These are phyloP conservation scores for Parascedosporium putredinis DNA, from an alignment of 2,329 filamentous ascomycete species.

Conservation along the genomic window DNA sequence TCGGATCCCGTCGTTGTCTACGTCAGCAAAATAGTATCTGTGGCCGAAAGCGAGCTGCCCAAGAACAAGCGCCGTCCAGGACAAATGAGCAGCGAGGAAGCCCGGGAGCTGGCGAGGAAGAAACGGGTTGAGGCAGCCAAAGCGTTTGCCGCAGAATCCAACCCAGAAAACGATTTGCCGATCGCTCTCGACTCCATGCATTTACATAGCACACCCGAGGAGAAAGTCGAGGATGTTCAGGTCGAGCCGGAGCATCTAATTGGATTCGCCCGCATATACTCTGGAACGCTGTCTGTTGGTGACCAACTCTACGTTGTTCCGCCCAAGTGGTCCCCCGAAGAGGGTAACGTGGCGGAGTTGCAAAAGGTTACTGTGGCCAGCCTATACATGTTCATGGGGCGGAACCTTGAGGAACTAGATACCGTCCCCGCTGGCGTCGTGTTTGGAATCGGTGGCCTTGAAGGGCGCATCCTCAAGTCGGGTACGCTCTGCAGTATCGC, in stretches of 20 bases:
- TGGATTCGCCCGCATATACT: slow-evolving; percentile 89
- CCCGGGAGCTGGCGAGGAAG: slow-evolving; percentile 72
- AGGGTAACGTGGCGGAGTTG: slow-evolving; percentile 63
- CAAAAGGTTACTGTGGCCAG: slow-evolving; percentile 76
- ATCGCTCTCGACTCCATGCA: slow-evolving; percentile 9
- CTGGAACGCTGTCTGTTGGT: slow-evolving; percentile 78
- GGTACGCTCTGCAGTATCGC: slow-evolving; percentile 85
- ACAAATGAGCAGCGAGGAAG: slow-evolving; percentile 78
- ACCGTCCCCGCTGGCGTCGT: slow-evolving; percentile 89
- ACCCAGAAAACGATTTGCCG: slow-evolving; percentile 17
- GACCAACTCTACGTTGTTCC: slow-evolving; percentile 85
- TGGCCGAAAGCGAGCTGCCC: slow-evolving; percentile 84
- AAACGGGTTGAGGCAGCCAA: slow-evolving; percentile 83
- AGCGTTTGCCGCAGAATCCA: slow-evolving; percentile 52
- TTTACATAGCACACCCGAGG: slow-evolving; percentile 38
- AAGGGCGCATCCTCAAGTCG: slow-evolving; percentile 89
- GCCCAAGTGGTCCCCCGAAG: slow-evolving; percentile 82
- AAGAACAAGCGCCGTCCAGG: slow-evolving; percentile 67
- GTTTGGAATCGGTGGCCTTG: slow-evolving; percentile 87
- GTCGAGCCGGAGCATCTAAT: slow-evolving; percentile 79
- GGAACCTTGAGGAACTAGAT: slow-evolving; percentile 69
- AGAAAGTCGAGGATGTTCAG: slow-evolving; percentile 42
- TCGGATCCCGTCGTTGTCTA: slow-evolving; percentile 81
- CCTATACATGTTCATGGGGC: slow-evolving; percentile 92
- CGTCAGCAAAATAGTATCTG: slow-evolving; percentile 95